Evolutionary conservation across 192 early-diverging fungal species (phyloP).

Genomic region (Rhizophagus sp.): DNA sequence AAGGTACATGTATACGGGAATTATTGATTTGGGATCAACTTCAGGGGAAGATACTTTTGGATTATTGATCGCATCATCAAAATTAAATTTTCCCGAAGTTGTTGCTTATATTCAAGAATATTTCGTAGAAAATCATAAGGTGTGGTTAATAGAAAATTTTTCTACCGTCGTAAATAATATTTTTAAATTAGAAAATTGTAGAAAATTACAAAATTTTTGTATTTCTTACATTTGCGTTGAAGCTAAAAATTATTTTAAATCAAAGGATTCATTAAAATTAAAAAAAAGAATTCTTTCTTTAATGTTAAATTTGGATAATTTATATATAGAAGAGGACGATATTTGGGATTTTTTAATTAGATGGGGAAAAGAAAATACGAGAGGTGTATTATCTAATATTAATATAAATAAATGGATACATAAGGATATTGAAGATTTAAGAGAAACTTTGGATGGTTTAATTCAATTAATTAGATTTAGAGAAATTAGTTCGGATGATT

Average conservation of each 20-base stretch:
- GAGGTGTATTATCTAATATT: not conserved
- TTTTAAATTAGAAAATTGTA: not conserved
- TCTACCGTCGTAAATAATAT: not conserved
- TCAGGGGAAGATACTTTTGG: not conserved
- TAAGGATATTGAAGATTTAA: not conserved
- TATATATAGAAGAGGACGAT: conserved; percentile 4
- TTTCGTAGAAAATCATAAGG: not conserved
- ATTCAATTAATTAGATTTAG: not conserved
- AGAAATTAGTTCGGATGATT: not conserved
- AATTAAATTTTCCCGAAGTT: not conserved
- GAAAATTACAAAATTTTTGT: not conserved
- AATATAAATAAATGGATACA: not conserved
- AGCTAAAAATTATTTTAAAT: not conserved
- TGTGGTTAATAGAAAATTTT: not conserved
- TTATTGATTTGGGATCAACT: not conserved
- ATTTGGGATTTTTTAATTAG: conserved; percentile 7
- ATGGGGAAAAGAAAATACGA: conserved; percentile 2
- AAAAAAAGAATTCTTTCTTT: not conserved
- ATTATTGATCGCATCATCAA: not conserved
- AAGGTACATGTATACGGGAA: not conserved
- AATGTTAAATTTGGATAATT: not conserved
- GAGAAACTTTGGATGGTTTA: not conserved
- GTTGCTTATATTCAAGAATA: not conserved
- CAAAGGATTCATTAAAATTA: not conserved
- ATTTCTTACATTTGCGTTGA: not conserved